phyloP scores from a whole-genome alignment of 371 early-diverging fungal genomes.

The Syncephalastrum racemosum region DNA sequence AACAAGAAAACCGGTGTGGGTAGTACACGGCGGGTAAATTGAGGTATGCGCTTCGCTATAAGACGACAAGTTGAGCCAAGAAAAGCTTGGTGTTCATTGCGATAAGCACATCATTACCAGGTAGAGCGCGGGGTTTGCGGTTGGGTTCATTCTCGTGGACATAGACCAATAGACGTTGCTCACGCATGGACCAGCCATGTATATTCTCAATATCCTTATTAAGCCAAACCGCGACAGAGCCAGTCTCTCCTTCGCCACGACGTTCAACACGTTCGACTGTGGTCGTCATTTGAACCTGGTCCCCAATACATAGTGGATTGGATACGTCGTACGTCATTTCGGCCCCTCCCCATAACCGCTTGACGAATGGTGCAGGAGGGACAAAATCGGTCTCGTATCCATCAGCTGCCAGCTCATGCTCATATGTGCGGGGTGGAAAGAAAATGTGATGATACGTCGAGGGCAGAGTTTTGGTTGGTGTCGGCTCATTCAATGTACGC shows the following conservation, averaged over 20 bases:
- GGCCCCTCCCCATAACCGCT: constrained; percentile 90
- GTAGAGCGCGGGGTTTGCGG: background rate
- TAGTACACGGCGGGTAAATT: constrained; percentile 49
- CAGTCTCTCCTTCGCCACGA: constrained; percentile 53
- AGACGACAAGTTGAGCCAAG: background rate
- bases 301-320: constrained; percentile 67
- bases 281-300: constrained; percentile 57
- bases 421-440: constrained; percentile 73
- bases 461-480: constrained; percentile 67
- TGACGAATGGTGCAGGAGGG: constrained; percentile 75
- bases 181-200: constrained; percentile 65
- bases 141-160: constrained; percentile 5
- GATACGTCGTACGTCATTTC: constrained; percentile 51
- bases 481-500: constrained; percentile 27
- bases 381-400: constrained; percentile 76
- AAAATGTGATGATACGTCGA: constrained; percentile 58
- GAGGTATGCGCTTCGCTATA: constrained; percentile 27
- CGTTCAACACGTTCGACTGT: constrained; percentile 51
- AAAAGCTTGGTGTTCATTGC: constrained; percentile 4
- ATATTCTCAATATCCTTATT: constrained; percentile 64
- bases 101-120: too few relatives aligned
- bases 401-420: constrained; percentile 68
- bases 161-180: constrained; percentile 74
- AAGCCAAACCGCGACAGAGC: constrained; percentile 70
- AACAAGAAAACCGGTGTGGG: constrained; percentile 74